Base-by-base conservation (phyloP, 768 basidiomycete species). In the Polyporus arcularius region DNA sequence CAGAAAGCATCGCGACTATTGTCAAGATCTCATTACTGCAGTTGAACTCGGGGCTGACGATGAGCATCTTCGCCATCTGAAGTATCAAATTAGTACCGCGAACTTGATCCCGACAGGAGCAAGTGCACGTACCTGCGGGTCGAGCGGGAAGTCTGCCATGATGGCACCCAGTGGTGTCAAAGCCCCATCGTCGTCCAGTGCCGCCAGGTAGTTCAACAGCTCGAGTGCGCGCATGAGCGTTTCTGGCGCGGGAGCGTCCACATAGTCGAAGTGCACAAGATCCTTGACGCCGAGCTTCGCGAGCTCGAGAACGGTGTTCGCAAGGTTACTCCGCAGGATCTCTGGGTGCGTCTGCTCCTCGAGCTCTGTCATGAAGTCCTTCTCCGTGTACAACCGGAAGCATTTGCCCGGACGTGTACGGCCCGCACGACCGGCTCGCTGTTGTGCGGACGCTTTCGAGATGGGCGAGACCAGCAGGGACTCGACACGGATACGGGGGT, bases 141-240 rank as follows among this genome's bases (percentile, higher is more conserved):
- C 97, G n/a, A 99, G 82, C 12, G 96, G 97, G 80, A 98, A 98
- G 67, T 98, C 94, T 0, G 97, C 96, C 96, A 98, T 98, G 61
- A 94, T 89, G 40, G 76, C 79, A 4, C 97, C 97, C 8, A 98
- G 77, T 0, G 86, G 75, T 0, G 97, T 98, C 58, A 99, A 73
- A 53, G 93, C 86, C 11, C 97, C 96, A 3, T 97, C 94, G 67
- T 98, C 95, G 69, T 98, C 94, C 61, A 99, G 78, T 1, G 96
- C 96, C 6, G 89, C 86, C 46, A 98, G 82, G 73, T 88, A 96
- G 70, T 98, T 96, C 49, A 99, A 81, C 39, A 98, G 75, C 72
- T 98, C 97, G 55, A 99, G 77, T 10, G 96, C 96, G 58, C 96
- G 88, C 95, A 98, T 97, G 50, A 98, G 82, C 1, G 96, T 98